phyloP scores from a whole-genome alignment of 805 yeast species.

The Clavispora vitiphila region DNA sequence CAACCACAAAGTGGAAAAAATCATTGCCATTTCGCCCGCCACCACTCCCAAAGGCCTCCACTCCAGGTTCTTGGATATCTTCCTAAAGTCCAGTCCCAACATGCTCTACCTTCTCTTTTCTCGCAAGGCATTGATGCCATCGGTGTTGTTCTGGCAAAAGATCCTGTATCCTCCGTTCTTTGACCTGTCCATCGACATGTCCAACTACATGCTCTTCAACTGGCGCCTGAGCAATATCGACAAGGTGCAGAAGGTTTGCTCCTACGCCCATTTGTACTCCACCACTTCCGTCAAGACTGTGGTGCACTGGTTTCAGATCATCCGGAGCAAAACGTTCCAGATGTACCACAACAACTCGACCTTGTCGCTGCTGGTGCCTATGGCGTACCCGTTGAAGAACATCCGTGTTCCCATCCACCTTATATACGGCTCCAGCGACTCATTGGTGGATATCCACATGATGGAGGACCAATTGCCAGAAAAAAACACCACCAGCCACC shows the following conservation, averaged over 20 bases:
- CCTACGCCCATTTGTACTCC: slow-evolving; percentile 83
- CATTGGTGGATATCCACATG: slow-evolving; percentile 79
- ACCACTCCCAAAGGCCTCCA: slow-evolving; percentile 85
- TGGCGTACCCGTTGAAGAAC: slow-evolving; percentile 36
- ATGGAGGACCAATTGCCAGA: slow-evolving; percentile 66
- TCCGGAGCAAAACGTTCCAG: slow-evolving; percentile 57
- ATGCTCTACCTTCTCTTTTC: slow-evolving; percentile 72
- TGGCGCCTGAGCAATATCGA: slow-evolving; percentile 77
- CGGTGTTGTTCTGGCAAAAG: slow-evolving; percentile 75
- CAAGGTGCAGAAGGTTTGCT: slow-evolving; percentile 66
- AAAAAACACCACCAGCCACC: slow-evolving; percentile 43
- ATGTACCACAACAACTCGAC: slow-evolving; percentile 67
- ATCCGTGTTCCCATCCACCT: slow-evolving; percentile 63
- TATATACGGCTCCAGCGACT: slow-evolving; percentile 75
- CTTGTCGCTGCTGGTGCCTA: slow-evolving; percentile 27
- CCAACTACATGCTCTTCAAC: slow-evolving; percentile 64
- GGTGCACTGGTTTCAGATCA: slow-evolving; percentile 51
- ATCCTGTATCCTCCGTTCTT: slow-evolving; percentile 75
- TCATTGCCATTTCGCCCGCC: slow-evolving; percentile 90
- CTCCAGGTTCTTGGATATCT: slow-evolving; percentile 68
- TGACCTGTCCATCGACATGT: slow-evolving; percentile 63
- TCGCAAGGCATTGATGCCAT: slow-evolving; percentile 63
- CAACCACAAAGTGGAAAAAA: slow-evolving; percentile 48
- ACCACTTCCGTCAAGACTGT: slow-evolving; percentile 88
- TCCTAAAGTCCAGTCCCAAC: slow-evolving; percentile 73